Percentiles rank a stretch among this genome's conserved stretches.
These are phyloP conservation scores for Garcia nutans DNA, from an alignment of 345 rosid species.

Conservation along the genomic window DNA sequence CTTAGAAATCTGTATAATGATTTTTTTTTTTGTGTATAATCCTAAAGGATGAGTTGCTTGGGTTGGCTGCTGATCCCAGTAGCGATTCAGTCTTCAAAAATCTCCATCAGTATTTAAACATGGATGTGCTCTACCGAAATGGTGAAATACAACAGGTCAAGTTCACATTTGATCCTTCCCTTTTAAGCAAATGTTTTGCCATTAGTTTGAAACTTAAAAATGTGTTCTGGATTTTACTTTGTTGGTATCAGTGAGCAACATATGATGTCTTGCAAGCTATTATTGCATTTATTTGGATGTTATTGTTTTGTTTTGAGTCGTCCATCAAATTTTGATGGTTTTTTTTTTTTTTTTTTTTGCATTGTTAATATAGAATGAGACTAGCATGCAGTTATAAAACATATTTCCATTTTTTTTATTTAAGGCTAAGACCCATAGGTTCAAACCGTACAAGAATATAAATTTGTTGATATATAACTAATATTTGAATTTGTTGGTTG, in stretches of 20 bases:
- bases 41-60: constrained; percentile 83
- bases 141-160: constrained; percentile 77
- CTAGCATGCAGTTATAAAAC: not conserved
- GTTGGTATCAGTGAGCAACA: not conserved
- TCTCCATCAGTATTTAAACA: constrained; percentile 41
- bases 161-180: not conserved
- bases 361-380: not conserved
- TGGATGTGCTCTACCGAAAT: constrained; percentile 78
- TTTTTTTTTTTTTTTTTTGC: not conserved
- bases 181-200: not conserved
- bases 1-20: not conserved
- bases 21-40: not conserved
- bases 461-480: not conserved
- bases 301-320: not conserved
- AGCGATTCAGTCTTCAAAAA: constrained; percentile 65
- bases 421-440: not conserved
- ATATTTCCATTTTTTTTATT: not conserved
- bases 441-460: not conserved
- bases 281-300: not conserved
- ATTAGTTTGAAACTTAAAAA: not conserved
- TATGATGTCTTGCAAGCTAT: not conserved
- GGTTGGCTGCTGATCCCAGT: constrained; percentile 66
- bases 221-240: not conserved
- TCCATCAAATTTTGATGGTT: not conserved
- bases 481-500: not conserved